A percentile compares a stretch with the other conserved stretches of the same genome.
Evolutionary conservation across 208 protist species (phyloP).

Genomic region (Jaenimonas drosophilae): DNA sequence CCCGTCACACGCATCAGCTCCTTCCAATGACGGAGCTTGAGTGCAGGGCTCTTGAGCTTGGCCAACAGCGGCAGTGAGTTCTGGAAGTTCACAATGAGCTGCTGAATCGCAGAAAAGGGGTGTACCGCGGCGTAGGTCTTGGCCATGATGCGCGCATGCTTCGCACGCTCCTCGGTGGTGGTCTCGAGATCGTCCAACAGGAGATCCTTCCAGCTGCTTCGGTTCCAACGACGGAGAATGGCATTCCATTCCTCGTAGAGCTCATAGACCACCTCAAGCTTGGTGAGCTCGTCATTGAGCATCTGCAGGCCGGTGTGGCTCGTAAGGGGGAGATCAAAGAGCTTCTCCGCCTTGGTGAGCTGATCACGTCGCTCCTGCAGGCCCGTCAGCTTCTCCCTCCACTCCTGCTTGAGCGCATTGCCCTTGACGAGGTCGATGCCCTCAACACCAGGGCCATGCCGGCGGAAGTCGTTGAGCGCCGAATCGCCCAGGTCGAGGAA

Average conservation of each 20-base stretch:
- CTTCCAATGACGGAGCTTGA: slow-evolving; percentile 96
- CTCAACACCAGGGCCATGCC: slow-evolving; percentile 71
- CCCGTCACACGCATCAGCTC: slow-evolving; percentile 94
- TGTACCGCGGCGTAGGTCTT: slow-evolving; percentile 82
- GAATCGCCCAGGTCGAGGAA: slow-evolving; percentile 58
- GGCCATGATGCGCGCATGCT: slow-evolving; percentile 72
- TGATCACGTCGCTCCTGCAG: slow-evolving; percentile 78
- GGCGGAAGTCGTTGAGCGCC: slow-evolving; percentile 63
- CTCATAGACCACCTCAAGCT: slow-evolving; percentile 90
- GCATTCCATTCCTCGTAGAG: slow-evolving; percentile 91
- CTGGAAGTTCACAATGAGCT: slow-evolving; percentile 92
- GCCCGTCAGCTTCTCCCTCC: slow-evolving; percentile 61
- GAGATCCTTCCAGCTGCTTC: slow-evolving; percentile 96
- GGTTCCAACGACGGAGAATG: slow-evolving; percentile 91
- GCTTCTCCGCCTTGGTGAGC: slow-evolving; percentile 93
- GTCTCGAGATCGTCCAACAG: slow-evolving; percentile 91
- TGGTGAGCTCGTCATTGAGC: slow-evolving; percentile 87
- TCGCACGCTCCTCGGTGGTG: slow-evolving; percentile 89
- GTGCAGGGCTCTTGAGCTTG: slow-evolving; percentile 95
- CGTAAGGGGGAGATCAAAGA: slow-evolving; percentile 95
- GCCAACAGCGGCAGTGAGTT: slow-evolving; percentile 94
- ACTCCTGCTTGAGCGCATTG: slow-evolving; percentile 85
- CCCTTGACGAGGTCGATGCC: slow-evolving; percentile 88
- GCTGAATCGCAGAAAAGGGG: slow-evolving; percentile 86
- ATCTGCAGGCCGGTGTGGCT: slow-evolving; percentile 86